These are phyloP conservation scores for Colletotrichum agaves DNA, from an alignment of 2,329 filamentous ascomycete genomes.

Conservation along the genomic window DNA sequence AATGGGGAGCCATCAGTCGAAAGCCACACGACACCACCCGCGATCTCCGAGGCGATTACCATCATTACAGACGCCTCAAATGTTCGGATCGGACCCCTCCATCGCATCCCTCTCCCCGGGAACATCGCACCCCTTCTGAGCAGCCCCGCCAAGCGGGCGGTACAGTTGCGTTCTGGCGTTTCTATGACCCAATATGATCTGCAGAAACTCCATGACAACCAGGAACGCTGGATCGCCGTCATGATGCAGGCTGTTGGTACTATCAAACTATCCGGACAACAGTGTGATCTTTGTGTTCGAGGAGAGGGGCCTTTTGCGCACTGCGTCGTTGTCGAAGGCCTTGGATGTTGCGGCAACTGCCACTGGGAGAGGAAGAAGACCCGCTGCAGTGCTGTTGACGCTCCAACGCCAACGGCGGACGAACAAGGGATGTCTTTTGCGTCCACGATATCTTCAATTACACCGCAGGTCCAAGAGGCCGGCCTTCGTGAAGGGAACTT, in stretches of 20 bases:
- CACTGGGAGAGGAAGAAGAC: constrained; percentile 57
- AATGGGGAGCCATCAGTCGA: constrained; percentile 9
- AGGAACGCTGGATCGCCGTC: constrained; percentile 56
- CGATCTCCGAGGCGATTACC: constrained; percentile 3
- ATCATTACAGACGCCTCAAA: constrained; percentile 50
- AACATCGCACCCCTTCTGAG: constrained; percentile 3
- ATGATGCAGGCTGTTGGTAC: constrained; percentile 63
- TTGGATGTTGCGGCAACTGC: constrained; percentile 62
- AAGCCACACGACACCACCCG: neutral
- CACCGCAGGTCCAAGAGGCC: neutral
- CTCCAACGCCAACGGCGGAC: neutral
- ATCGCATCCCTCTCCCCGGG: constrained; percentile 41
- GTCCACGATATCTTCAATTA: neutral
- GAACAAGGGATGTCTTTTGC: too few species aligned
- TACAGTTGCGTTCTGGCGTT: constrained; percentile 18
- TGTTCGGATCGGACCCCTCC: constrained; percentile 51
- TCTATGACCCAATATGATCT: constrained; percentile 3
- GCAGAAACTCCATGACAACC: neutral
- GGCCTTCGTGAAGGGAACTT: constrained; percentile 9
- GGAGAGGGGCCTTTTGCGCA: constrained; percentile 56
- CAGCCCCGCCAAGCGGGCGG: constrained; percentile 12
- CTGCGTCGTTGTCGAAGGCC: constrained; percentile 57
- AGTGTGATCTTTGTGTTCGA: constrained; percentile 55
- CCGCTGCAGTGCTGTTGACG: neutral
- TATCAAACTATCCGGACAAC: constrained; percentile 45